Evolutionary conservation across 306 rosid species (phyloP).

Genomic region (Arachis hypogaea): DNA sequence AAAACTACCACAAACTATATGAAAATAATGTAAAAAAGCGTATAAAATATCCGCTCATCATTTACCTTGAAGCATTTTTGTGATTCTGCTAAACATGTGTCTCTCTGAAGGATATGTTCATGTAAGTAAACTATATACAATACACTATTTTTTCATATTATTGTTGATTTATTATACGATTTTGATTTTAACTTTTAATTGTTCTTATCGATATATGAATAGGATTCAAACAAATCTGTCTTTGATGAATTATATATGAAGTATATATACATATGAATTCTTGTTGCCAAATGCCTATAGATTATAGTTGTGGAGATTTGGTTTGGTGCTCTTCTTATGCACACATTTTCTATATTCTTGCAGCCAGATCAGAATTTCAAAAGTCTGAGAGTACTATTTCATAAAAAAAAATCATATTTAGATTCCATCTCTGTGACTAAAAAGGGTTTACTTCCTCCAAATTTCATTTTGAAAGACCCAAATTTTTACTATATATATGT

Average conservation of each 20-base stretch:
- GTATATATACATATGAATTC: not conserved
- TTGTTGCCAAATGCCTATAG: not conserved
- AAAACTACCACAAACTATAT: no score
- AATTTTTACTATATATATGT: slow-evolving; percentile 88
- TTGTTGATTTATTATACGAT: no score
- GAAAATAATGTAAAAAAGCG: no score
- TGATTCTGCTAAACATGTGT: no score
- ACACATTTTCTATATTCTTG: slow-evolving; percentile 33
- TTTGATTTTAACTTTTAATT: no score
- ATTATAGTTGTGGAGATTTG: slow-evolving; percentile 18
- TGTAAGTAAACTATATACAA: no score
- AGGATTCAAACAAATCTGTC: not conserved
- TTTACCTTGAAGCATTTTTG: no score
- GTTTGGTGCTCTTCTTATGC: slow-evolving; percentile 8
- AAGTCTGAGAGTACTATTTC: slow-evolving; percentile 63
- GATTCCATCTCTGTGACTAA: slow-evolving; percentile 77
- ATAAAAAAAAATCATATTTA: slow-evolving; percentile 48
- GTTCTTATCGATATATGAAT: no score
- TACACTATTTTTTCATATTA: no score
- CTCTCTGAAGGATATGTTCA: no score
- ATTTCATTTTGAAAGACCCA: slow-evolving; percentile 85
- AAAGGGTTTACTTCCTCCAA: slow-evolving; percentile 64
- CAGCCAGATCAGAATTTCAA: slow-evolving; percentile 90
- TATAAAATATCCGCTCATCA: no score
- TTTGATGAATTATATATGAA: slow-evolving; percentile 9